Evolutionary conservation across 257 asterid species (phyloP).

Genomic region (Euphrasia confusa): DNA sequence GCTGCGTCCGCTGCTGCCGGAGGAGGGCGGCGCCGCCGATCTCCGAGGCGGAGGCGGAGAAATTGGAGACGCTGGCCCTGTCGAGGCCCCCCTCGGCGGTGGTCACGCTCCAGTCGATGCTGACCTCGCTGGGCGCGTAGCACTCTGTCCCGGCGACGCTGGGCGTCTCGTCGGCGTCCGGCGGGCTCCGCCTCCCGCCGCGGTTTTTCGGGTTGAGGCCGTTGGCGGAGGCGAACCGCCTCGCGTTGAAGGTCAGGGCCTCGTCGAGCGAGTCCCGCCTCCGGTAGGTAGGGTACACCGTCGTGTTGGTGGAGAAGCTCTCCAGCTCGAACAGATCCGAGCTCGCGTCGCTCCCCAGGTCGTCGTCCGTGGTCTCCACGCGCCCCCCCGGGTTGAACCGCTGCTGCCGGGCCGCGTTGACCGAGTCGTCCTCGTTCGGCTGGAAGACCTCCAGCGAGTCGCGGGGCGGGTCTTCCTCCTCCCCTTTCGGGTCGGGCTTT

Average conservation of each 20-base stretch:
- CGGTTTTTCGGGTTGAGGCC: constrained; percentile 19
- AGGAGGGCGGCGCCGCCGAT: constrained; percentile 16
- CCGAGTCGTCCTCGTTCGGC: constrained; percentile 34
- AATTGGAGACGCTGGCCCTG: constrained; percentile 33
- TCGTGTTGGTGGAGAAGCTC: constrained; percentile 66
- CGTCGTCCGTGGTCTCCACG: constrained; percentile 44
- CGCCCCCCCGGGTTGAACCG: constrained; percentile 38
- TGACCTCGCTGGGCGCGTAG: constrained; percentile 81
- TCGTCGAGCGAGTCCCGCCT: constrained; percentile 66
- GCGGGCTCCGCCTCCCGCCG: constrained; percentile 30
- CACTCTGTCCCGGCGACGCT: constrained; percentile 64
- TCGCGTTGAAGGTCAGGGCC: constrained; percentile 34
- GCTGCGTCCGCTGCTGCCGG: constrained; percentile 22
- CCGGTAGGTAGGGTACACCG: constrained; percentile 47
- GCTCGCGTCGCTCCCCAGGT: constrained; percentile 69
- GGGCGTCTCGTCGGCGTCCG: constrained; percentile 58
- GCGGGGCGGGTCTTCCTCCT: constrained; percentile 50
- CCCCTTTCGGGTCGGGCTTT: background rate
- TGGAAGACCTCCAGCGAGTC: constrained; percentile 67
- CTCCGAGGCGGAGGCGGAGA: constrained; percentile 37
- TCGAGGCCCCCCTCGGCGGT: constrained; percentile 73
- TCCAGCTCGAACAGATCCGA: constrained; percentile 85
- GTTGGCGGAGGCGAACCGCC: constrained; percentile 30
- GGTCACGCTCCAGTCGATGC: constrained; percentile 91
- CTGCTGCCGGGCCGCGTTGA: background rate